Percentiles rank a stretch among this genome's conserved stretches.
These are phyloP conservation scores for Rhynchosporium secalis DNA, from an alignment of 2,329 filamentous ascomycete genomes.

Conservation along the genomic window DNA sequence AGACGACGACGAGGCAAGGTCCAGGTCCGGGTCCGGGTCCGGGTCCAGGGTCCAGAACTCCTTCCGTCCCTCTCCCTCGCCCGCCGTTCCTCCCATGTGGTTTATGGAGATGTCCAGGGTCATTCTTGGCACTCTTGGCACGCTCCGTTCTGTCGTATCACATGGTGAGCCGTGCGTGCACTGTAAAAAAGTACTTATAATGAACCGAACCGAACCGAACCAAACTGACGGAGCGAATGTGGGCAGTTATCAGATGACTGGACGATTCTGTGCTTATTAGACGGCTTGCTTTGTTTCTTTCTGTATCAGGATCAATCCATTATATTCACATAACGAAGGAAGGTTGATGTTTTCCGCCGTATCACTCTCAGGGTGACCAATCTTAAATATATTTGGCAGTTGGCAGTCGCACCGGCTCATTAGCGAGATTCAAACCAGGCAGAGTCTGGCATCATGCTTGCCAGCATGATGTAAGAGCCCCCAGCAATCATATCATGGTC, in stretches of 20 bases:
- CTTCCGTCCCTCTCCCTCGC: neutral
- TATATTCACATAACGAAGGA: too few species aligned
- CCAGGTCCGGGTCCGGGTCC: neutral
- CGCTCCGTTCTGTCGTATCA: neutral
- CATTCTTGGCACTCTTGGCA: neutral
- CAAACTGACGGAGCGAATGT: neutral
- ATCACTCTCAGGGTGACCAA: too few species aligned
- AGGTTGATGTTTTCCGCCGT: too few species aligned
- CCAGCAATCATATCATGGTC: neutral
- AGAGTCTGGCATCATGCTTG: constrained; percentile 1
- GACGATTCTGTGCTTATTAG: too few species aligned
- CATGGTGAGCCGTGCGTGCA: constrained; percentile 2
- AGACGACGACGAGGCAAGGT: neutral
- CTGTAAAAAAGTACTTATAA: neutral
- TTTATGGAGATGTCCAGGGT: neutral
- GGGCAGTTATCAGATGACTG: too few species aligned
- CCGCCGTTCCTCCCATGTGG: neutral
- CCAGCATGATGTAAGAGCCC: neutral
- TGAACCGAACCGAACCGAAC: neutral
- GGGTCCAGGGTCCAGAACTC: neutral
- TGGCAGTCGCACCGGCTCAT: too few species aligned
- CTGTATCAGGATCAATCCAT: too few species aligned
- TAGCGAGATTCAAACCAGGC: neutral
- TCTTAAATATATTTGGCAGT: neutral
- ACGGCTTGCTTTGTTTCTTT: neutral